These are phyloP conservation scores for Leccinum fibrillosum DNA, from an alignment of 768 basidiomycete species.

Conservation along the genomic window DNA sequence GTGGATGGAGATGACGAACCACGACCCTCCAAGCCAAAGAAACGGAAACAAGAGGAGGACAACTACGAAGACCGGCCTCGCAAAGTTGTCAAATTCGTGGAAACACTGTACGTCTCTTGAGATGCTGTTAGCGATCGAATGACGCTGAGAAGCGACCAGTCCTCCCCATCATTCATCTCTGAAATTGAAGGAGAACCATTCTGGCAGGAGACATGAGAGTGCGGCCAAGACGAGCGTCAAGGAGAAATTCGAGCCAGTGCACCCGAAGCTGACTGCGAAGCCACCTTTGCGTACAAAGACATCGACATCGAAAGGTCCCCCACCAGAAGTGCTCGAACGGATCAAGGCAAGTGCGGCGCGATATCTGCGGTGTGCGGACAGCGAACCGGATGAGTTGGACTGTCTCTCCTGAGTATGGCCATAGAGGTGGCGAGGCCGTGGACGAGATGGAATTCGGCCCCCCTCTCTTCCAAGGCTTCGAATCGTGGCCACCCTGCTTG, in stretches of 20 bases:
- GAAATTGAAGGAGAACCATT: constrained; percentile 36
- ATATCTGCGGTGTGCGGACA: constrained; percentile 18
- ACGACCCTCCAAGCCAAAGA: constrained; percentile 12
- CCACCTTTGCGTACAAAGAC: constrained; percentile 10
- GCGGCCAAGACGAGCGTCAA: neutral
- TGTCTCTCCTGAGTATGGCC: constrained; percentile 37
- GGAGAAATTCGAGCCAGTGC: neutral
- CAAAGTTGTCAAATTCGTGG: constrained; percentile 19
- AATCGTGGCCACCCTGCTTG: neutral
- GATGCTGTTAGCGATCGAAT: neutral
- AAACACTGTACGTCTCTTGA: constrained; percentile 12
- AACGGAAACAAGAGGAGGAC: constrained; percentile 21
- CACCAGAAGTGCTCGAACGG: constrained; percentile 37
- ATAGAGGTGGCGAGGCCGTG: neutral
- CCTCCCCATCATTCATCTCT: constrained; percentile 19
- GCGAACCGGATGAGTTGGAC: constrained; percentile 46
- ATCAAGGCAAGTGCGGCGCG: constrained; percentile 31
- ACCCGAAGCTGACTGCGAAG: neutral
- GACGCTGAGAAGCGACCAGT: neutral
- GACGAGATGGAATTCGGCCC: neutral
- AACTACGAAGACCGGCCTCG: constrained; percentile 21
- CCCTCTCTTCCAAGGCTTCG: neutral
- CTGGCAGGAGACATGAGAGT: neutral
- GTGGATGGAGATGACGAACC: neutral
- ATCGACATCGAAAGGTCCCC: constrained; percentile 31